A percentile compares a stretch with the other conserved stretches of the same genome.
phyloP scores from a whole-genome alignment of 2,329 filamentous ascomycete genomes.

The Aspergillus novoparasiticus region DNA sequence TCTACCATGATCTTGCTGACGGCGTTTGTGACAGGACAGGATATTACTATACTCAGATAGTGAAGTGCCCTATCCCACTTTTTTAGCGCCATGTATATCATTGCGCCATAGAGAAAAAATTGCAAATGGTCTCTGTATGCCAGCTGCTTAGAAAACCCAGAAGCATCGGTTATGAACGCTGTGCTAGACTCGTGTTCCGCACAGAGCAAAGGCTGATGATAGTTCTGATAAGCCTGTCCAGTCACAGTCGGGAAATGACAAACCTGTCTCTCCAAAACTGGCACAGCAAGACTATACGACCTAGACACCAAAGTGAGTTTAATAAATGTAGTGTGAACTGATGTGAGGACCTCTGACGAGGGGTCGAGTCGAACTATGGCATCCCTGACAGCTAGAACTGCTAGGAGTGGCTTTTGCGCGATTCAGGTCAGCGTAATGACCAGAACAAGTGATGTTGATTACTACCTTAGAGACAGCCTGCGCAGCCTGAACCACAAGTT shows the following conservation, averaged over 20 bases:
- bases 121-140: slow-evolving; percentile 55
- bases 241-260: slow-evolving; percentile 42
- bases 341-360: slow-evolving; percentile 46
- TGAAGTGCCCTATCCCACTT: slow-evolving; percentile 65
- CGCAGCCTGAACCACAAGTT: slow-evolving; percentile 34
- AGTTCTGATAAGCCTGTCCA: slow-evolving; percentile 27
- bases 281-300: slow-evolving; percentile 42
- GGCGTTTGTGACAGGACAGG: slow-evolving; percentile 65
- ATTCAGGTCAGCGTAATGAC: slow-evolving; percentile 14
- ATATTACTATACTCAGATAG: slow-evolving; percentile 66
- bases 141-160: slow-evolving; percentile 44
- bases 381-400: slow-evolving; percentile 43
- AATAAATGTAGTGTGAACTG: slow-evolving; percentile 44
- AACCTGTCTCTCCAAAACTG: slow-evolving; percentile 45
- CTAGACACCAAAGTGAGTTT: slow-evolving; percentile 46
- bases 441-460: not conserved
- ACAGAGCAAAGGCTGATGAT: slow-evolving; percentile 29
- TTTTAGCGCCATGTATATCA: slow-evolving; percentile 63
- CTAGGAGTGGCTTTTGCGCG: slow-evolving; percentile 38
- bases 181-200: slow-evolving; percentile 34
- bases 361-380: slow-evolving; percentile 50
- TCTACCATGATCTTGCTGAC: slow-evolving; percentile 81
- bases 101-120: slow-evolving; percentile 67
- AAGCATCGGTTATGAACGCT: slow-evolving; percentile 38
- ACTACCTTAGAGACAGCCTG: slow-evolving; percentile 38